Base-by-base conservation (phyloP, 139 green algal species). In the Spirogloea muscicola region DNA sequence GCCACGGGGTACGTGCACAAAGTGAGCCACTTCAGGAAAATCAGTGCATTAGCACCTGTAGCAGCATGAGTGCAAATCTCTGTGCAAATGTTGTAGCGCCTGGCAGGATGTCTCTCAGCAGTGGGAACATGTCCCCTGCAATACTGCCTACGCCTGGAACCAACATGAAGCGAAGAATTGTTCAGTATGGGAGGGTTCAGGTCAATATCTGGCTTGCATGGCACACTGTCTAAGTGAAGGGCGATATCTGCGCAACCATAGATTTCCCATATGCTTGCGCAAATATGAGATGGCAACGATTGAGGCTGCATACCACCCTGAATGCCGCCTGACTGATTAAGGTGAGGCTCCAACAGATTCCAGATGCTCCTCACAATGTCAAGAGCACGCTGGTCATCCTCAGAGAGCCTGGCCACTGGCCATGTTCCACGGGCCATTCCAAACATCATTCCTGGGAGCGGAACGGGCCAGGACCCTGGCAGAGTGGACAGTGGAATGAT, bases 341-440 rank as follows among this genome's bases (percentile, higher is more conserved):
- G 58, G 21, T 80, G 51, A 33, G 51, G 74, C 3, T 74, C 58
- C 51, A 82, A 21, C 18, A 82, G 27, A 21, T 40, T 25, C 68
- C 68, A 82, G 2, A 82, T 21, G 38, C 68, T 31, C 31, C 72
- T 31, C 9, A 77, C 29, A 3, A 51, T 80, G 27, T 21, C 29
- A 18, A 82, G 41, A 25, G 67, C 39, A 49, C 72, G 25, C 7
- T 64, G 49, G 60, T 82, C 75, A 9, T 74, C 75, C 18, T 80
- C 68, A 21, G 75, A 77, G 6, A 82, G 44, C n/a, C 41, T 29
- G 9, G 38, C 75, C 16, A 27, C 48, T 7, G 33, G 48, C 61
- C n/a, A 58, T 29, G 34, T 21, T 21, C 42, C 61, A n/a, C n/a
- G 46, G 18, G 68, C 39, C 16, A 51, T 27, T 33, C 61, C 68